Conservation (phyloP, 1,139 yeast species). For the Yamadazyma blattariae region DNA sequence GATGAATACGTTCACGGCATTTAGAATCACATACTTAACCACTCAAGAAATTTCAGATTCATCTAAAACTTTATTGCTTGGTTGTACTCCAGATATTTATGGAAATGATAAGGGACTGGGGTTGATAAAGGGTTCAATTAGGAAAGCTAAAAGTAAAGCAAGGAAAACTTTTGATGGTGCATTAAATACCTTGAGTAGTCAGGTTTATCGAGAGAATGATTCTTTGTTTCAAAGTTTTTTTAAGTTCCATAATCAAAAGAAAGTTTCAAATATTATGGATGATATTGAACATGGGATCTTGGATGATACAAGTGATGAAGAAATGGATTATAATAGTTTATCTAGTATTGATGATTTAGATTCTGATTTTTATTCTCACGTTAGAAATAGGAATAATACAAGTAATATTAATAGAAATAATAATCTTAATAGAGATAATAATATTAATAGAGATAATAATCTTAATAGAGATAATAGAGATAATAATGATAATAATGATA, state of each 20-base stretch:
- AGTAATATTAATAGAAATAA: not conserved
- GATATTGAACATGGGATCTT: constrained; percentile 1
- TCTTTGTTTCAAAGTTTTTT: not conserved
- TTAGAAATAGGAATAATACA: too few relatives aligned
- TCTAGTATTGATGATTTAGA: not conserved
- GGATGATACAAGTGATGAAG: not conserved
- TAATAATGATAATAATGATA: not conserved
- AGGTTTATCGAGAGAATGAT: not conserved
- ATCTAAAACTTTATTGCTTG: constrained; percentile 55
- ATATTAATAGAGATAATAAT: too few relatives aligned
- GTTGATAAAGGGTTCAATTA: constrained; percentile 7
- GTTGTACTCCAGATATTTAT: constrained; percentile 69
- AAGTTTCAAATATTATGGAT: constrained; percentile 2
- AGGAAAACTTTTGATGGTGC: constrained; percentile 4
- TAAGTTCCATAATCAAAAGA: constrained; percentile 1
- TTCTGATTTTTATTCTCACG: too few relatives aligned
- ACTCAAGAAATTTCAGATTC: constrained; percentile 49
- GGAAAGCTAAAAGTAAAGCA: constrained; percentile 10
- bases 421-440: too few relatives aligned
- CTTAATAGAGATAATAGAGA: not conserved
- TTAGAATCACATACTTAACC: constrained; percentile 53
- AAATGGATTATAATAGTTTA: not conserved
- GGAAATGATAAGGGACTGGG: constrained; percentile 23
- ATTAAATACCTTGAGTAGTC: not conserved
- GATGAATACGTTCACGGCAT: constrained; percentile 57